Evolutionary conservation across 2,329 filamentous ascomycete species (phyloP), one percentile per base, ranked within the genome.

Genomic region (Whalleya microplaca): DNA sequence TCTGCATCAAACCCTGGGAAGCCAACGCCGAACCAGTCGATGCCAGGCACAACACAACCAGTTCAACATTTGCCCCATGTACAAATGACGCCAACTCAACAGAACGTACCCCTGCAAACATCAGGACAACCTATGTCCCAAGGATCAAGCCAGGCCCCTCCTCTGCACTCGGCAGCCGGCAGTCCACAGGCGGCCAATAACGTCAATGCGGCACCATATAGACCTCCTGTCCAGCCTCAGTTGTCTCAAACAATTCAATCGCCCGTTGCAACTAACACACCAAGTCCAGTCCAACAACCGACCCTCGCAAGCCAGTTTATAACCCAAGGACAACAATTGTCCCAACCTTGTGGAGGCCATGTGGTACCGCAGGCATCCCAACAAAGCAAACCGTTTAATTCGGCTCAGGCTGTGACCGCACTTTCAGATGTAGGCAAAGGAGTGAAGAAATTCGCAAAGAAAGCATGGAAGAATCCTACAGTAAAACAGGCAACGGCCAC

Each of bases 381-480:
- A 27, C 59, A 63, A 41, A 45, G 40, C 10, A 66, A 61, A 48
- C 62, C 64, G 21, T 65, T 63, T 32, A 64, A 56, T 32, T 65
- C 64, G 10, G 42, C 64, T 8, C 66, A 66, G 21, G 60, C 67
- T 6, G 23, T 62, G 3, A 54, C 60, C 4, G 61, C 62, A 10
- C 37, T 68, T 16, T 51, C 62, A 0, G 64, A 61, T 21, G 66
- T 63, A 51, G 66, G 67, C 2, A 69, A 68, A 45, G 65, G 65
- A 7, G 55, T 71, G 56, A 71, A 69, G 62, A 70, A 71, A 58
- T 71, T 66, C 67, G 67, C 64, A 2, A 70, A 67, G 54, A 69
- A 69, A 46, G 62, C 66, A 20, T 66, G 61, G 59, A 57, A 67
- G 23, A 70, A 62, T 45, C 62, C 65, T 10, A 53, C 60, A 1